Evolutionary conservation across 1,139 yeast species (phyloP), one percentile per base, ranked within the genome.

Genomic region (Hanseniaspora sp.): DNA sequence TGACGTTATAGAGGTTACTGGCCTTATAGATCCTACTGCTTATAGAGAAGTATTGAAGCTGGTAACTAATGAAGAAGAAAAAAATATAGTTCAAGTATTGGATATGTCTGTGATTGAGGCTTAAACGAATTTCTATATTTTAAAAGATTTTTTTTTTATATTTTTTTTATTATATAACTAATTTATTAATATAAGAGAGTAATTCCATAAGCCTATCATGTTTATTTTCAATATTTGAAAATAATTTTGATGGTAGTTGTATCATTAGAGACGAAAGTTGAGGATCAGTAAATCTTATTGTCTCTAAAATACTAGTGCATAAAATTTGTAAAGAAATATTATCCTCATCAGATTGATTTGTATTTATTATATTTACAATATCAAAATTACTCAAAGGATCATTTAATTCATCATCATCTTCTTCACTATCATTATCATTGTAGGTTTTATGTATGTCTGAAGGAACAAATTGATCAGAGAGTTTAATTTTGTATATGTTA

Each of bases 71-170:
- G 46, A 39, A 15, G 49, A 48, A 18, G 52, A 43, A 30, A 72
- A 72, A 57, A 76, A 79, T 5, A 80, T 90, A 1, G 74, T 92
- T 7, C 97, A 92, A 65, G 94, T 92, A 13, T 70, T 92, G 58
- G 96, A 88, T 60, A 83, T 87, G 82, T 95, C 96, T 9, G 96
- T 87, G 12, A 74, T 85, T 29, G 82, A 81, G 60, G 85, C 83
- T 57, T 74, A 74, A 34, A n/a, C n/a, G n/a, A n/a, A n/a, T n/a
- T n/a, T n/a, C n/a, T n/a, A n/a, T n/a, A n/a, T n/a, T n/a, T n/a
- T n/a, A n/a, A n/a, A n/a, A n/a, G n/a, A n/a, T n/a, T n/a, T 67
- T 63, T 48, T 31, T 5, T 23, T 23, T 23, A 67, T 63, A 48
- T 31, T 5, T 23, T 13, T n/a, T 7, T 9, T 59, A 60, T 18